These are phyloP conservation scores for Pugionium cornutum DNA, from an alignment of 345 rosid genomes.

Conservation along the genomic window DNA sequence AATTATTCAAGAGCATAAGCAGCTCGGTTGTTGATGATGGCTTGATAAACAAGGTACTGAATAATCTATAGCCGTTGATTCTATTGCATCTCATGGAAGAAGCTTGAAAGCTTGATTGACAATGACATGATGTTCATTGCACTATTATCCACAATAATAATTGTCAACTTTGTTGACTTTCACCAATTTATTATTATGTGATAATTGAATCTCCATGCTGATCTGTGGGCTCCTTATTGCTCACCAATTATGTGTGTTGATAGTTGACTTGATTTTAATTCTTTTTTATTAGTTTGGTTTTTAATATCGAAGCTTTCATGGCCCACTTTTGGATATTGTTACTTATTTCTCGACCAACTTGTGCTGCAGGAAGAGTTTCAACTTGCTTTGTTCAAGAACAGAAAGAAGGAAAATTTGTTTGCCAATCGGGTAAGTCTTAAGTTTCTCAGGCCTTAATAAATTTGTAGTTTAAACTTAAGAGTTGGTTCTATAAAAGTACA, in stretches of 20 bases:
- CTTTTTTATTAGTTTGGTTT: constrained; percentile 26
- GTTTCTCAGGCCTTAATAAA: neutral
- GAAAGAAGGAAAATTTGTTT: constrained; percentile 89
- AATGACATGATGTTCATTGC: constrained; percentile 25
- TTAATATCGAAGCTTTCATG: constrained; percentile 30
- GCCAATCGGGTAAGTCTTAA: constrained; percentile 71
- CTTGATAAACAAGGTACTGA: constrained; percentile 80
- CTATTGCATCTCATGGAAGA: constrained; percentile 20
- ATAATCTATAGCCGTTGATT: constrained; percentile 23
- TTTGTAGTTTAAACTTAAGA: no score
- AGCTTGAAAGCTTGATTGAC: constrained; percentile 22
- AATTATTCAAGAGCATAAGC: constrained; percentile 95
- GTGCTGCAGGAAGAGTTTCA: constrained; percentile 91
- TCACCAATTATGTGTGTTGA: constrained; percentile 28
- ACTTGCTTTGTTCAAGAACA: constrained; percentile 84
- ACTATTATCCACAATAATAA: constrained; percentile 5
- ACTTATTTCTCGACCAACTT: constrained; percentile 23
- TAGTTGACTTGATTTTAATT: constrained; percentile 25
- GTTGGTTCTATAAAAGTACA: neutral
- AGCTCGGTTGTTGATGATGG: constrained; percentile 96
- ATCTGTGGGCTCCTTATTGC: constrained; percentile 38
- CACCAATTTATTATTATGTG: constrained; percentile 20
- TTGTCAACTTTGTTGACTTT: constrained; percentile 39
- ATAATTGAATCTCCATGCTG: constrained; percentile 34
- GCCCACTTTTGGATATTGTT: constrained; percentile 16